These are phyloP conservation scores for Trypanosoma caninum DNA, from an alignment of 208 protist genomes.

Conservation along the genomic window DNA sequence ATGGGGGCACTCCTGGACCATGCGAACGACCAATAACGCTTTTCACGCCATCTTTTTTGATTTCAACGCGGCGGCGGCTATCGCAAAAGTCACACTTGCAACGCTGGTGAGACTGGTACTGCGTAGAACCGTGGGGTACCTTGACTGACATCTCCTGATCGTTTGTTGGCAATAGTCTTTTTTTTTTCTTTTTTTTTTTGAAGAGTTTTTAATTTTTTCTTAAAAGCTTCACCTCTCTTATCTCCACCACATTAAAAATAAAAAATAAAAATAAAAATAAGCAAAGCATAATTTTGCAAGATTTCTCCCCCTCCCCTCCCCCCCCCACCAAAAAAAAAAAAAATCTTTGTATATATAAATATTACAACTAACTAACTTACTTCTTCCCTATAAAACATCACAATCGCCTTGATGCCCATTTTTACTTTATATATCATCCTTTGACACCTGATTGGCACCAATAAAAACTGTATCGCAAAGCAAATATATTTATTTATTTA, in stretches of 20 bases:
- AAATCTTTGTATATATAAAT: too few relatives aligned
- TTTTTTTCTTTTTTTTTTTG: neutral
- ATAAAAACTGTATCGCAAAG: too few relatives aligned
- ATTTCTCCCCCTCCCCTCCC: too few relatives aligned
- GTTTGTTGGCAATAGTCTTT: neutral
- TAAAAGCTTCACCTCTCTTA: too few relatives aligned
- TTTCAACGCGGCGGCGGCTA: slow-evolving; percentile 69
- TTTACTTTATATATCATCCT: too few relatives aligned
- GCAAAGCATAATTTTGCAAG: neutral
- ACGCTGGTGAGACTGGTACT: slow-evolving; percentile 79
- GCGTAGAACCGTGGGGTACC: slow-evolving; percentile 43
- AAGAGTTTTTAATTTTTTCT: neutral
- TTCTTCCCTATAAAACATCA: too few relatives aligned
- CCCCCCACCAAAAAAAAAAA: too few relatives aligned
- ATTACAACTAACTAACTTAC: too few relatives aligned
- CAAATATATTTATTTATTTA: too few relatives aligned
- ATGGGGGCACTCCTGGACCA: slow-evolving; percentile 14
- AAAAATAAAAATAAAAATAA: neutral
- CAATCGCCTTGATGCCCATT: too few relatives aligned
- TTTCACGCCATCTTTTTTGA: slow-evolving; percentile 69
- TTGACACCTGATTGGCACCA: too few relatives aligned
- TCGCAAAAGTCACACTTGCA: slow-evolving; percentile 89
- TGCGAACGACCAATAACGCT: slow-evolving; percentile 27
- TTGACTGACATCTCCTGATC: slow-evolving; percentile 59
- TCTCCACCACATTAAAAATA: neutral